Base-by-base conservation (phyloP, 306 rosid genomes). In the Gastrolobium bilobum region DNA sequence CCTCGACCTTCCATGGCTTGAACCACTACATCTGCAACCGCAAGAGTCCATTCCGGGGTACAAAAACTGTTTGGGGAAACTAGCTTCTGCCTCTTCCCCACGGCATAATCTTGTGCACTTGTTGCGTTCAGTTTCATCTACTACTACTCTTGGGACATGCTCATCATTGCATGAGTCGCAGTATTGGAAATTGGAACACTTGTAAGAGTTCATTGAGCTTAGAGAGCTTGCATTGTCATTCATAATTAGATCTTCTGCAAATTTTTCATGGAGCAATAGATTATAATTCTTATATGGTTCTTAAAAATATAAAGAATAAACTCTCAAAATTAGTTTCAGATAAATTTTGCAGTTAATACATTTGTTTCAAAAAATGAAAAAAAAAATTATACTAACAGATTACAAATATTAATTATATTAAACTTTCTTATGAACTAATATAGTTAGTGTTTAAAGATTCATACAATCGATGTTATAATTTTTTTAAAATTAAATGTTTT, bases 151-250 rank as follows among this genome's bases (percentile, higher is more conserved):
- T 60, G 57, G 7, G 3, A 64, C 83, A 11, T 50, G 43, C 14
- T 90, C 97, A 4, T 85, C 97, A 52, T 76, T 39, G 71, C 63
- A 63, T 3, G 86, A 79, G 29, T 76, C 61, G 7, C 26, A 68
- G 79, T 76, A 91, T 44, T 83, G 87, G 59, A 92, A 42, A 68
- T 79, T 83, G 6, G 89, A 82, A 84, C 79, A 84, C 86, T 86
- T 81, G 73, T 78, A 79, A 61, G 98, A 91, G 84, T 82, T 85
- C 59, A 84, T 53, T 0, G 98, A 92, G 80, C 89, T 71, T 7
- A 58, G 79, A 44, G 93, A 91, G 80, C 92, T 86, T 51, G 80
- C 61, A 63, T 90, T 96, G 14, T 90, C 93, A 10, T 87, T 87
- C 54, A 48, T 56, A 5, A 51, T 82, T 48, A n/a, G 5, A 56